Base-by-base conservation (phyloP, 2,329 filamentous ascomycete species). In the Cytospora schulzeri region DNA sequence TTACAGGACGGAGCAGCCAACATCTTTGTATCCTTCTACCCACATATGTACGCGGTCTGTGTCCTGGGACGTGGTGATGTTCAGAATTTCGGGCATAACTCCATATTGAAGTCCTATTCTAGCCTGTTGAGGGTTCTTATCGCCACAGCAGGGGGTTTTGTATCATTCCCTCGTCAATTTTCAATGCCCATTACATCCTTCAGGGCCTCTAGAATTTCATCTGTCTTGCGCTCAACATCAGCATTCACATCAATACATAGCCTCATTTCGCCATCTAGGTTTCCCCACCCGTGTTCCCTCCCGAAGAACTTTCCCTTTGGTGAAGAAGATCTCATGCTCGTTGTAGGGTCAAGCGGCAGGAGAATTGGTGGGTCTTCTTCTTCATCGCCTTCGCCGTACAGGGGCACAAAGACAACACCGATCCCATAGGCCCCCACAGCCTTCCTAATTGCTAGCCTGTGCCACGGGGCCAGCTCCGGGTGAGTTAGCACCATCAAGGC, bases 401-500 rank as follows among this genome's bases (percentile, higher is more conserved):
- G 58, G 1, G 73, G 73, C 31, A 73, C 71, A 66, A 74, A 75
- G 41, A 74, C 69, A 7, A 74, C 62, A 0, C 72, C 73, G 35
- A 74, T 71, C 4, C 71, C 66, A 35, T 75, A 74, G 19, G 73
- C 72, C 11, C 69, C 66, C 3, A 72, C 65, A 15, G 69, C 69
- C 11, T 60, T 68, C 35, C 71, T 63, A 48, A 75, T 74, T 4
- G 68, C 57, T 3, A 66, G 14, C 56, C 68, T 71, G 33, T 75
- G 73, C 73, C 73, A 75, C 48, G 33, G 24, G 59, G 73, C 70
- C n/a, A 75, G 57, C 62, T 69, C 60, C 5, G 73, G 73, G 51
- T 75, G 73, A 9, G 73, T 73, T 26, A 73, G 14, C 8, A 74
- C 72, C 70, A 75, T 67, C 60, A 74, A 61, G 5, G 68, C 72